These are phyloP conservation scores for Penicillium bovifimosum DNA, from an alignment of 495 filamentous ascomycete genomes.

Conservation along the genomic window DNA sequence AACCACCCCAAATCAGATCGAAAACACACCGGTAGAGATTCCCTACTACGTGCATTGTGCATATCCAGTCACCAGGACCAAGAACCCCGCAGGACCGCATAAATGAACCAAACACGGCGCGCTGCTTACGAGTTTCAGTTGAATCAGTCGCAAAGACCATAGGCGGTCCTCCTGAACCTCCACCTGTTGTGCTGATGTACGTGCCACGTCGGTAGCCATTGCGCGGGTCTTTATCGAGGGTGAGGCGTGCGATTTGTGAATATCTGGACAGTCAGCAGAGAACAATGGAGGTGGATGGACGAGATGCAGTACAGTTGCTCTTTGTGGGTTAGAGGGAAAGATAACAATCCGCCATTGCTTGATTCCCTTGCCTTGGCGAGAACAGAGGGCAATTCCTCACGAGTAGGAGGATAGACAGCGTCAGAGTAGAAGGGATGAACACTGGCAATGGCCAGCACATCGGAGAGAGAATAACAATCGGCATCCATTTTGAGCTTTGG, in stretches of 20 bases:
- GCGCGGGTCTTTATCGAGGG: slow-evolving; percentile 11
- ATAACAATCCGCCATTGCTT: background rate
- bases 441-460: background rate
- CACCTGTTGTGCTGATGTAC: slow-evolving; percentile 28
- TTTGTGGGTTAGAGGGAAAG: background rate
- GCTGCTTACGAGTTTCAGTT: slow-evolving; percentile 26
- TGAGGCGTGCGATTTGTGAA: slow-evolving; percentile 15
- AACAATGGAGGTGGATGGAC: no score
- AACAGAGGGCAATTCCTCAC: no score
- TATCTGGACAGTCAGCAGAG: background rate
- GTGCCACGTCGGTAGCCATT: slow-evolving; percentile 24
- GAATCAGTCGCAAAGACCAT: slow-evolving; percentile 23
- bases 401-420: background rate
- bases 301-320: no score
- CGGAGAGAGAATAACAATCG: background rate
- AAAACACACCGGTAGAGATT: background rate
- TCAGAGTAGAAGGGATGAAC: background rate
- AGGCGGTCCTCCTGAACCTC: slow-evolving; percentile 20
- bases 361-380: background rate
- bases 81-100: slow-evolving; percentile 14
- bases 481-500: no score
- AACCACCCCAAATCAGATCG: background rate
- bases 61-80: slow-evolving; percentile 22
- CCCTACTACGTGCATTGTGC: slow-evolving; percentile 23
- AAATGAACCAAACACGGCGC: slow-evolving; percentile 17